phyloP scores from a whole-genome alignment of 441 rosid genomes.

The Pelargonium fulgidum region DNA sequence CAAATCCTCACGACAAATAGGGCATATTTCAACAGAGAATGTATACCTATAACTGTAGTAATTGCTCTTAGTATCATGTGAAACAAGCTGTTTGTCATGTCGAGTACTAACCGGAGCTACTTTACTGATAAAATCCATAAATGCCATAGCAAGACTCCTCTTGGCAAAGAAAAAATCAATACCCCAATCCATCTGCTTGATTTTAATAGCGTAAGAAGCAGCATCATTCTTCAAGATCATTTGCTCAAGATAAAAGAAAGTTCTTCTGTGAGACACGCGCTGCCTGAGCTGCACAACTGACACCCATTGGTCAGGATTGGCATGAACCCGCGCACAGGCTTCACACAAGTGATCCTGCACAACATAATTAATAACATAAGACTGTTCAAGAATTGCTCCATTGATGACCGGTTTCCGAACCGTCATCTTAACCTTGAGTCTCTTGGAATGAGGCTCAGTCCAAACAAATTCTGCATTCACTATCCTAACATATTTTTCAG shows the following conservation, averaged over 20 bases:
- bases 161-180: neutral
- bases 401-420: slow-evolving; percentile 24
- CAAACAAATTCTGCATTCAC: slow-evolving; percentile 25
- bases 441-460: slow-evolving; percentile 27
- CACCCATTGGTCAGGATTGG: slow-evolving; percentile 21
- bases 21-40: slow-evolving; percentile 18
- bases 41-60: slow-evolving; percentile 16
- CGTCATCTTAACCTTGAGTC: slow-evolving; percentile 20
- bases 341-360: slow-evolving; percentile 26
- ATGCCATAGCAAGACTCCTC: neutral
- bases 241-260: slow-evolving; percentile 1
- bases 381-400: slow-evolving; percentile 21
- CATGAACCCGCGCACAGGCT: slow-evolving; percentile 20
- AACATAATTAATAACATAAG: slow-evolving; percentile 21
- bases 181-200: slow-evolving; percentile 4
- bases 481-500: slow-evolving; percentile 9
- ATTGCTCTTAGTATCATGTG: slow-evolving; percentile 18
- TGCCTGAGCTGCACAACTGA: neutral
- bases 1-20: slow-evolving; percentile 19
- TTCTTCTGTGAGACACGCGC: neutral
- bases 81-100: slow-evolving; percentile 16
- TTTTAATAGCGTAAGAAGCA: neutral
- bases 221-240: slow-evolving; percentile 3
- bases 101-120: neutral
- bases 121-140: neutral